phyloP scores from a whole-genome alignment of 495 filamentous ascomycete genomes.

The Podospora australis region DNA sequence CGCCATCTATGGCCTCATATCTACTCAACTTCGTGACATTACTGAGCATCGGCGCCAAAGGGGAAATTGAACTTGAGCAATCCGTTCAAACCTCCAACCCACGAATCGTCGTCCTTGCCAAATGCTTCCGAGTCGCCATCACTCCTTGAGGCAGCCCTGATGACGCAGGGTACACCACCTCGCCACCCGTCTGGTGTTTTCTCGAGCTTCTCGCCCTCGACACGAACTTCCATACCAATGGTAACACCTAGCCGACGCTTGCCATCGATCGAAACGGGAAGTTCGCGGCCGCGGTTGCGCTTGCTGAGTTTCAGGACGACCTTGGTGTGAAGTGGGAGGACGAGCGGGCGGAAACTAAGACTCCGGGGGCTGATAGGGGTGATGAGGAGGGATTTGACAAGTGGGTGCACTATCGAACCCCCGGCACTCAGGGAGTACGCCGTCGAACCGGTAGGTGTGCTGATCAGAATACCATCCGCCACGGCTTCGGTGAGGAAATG shows the following conservation, averaged over 20 bases:
- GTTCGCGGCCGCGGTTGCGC: slow-evolving; percentile 73
- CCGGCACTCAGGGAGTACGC: slow-evolving; percentile 90
- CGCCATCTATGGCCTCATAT: too few species aligned
- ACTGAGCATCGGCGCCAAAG: slow-evolving; percentile 53
- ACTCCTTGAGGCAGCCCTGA: slow-evolving; percentile 40
- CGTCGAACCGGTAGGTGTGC: slow-evolving; percentile 88
- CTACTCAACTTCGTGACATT: too few species aligned
- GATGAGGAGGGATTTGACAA: slow-evolving; percentile 78
- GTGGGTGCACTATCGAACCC: slow-evolving; percentile 90
- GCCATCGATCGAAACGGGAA: slow-evolving; percentile 86
- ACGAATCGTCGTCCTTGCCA: slow-evolving; percentile 73
- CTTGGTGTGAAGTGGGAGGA: slow-evolving; percentile 81
- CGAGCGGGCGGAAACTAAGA: slow-evolving; percentile 84
- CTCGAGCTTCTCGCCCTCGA: slow-evolving; percentile 71
- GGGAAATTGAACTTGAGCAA: slow-evolving; percentile 97
- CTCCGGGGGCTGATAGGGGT: slow-evolving; percentile 93
- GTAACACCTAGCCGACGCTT: slow-evolving; percentile 65
- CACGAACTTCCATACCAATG: slow-evolving; percentile 80
- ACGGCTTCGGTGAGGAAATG: slow-evolving; percentile 87
- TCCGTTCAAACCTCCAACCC: slow-evolving; percentile 94
- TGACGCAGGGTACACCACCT: slow-evolving; percentile 67
- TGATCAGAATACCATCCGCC: slow-evolving; percentile 90
- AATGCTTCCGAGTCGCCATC: slow-evolving; percentile 35
- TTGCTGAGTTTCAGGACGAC: slow-evolving; percentile 75
- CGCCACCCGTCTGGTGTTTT: slow-evolving; percentile 46